Percentiles rank a stretch among this genome's conserved stretches.
Conservation (phyloP, 1,284 basidiomycete genomes). For the Naganishia liquefaciens region DNA sequence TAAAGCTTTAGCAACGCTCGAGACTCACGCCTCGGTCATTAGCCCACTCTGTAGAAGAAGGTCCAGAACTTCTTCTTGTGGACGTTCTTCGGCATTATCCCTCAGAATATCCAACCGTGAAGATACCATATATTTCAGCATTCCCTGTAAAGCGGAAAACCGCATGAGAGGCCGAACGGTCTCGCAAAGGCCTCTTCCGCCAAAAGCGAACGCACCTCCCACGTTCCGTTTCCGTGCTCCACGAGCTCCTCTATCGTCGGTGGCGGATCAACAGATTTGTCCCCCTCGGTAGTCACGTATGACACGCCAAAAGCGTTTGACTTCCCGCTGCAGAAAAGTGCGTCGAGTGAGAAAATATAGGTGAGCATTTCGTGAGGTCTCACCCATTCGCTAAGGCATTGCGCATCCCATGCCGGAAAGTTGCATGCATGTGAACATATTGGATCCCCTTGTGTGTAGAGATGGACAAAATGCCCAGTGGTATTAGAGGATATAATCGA, state of each 20-base stretch:
- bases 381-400: slow-evolving; percentile 94
- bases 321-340: slow-evolving; percentile 64
- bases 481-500: slow-evolving; percentile 59
- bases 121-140: slow-evolving; percentile 98
- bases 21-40: slow-evolving; percentile 62
- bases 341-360: neutral
- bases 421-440: slow-evolving; percentile 65
- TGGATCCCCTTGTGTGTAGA: slow-evolving; percentile 55
- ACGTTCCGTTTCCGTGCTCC: slow-evolving; percentile 81
- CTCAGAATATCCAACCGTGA: slow-evolving; percentile 69
- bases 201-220: slow-evolving; percentile 70
- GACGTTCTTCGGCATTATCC: slow-evolving; percentile 64
- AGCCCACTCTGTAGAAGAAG: slow-evolving; percentile 82
- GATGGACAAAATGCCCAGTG: slow-evolving; percentile 70
- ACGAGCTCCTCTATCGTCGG: slow-evolving; percentile 66
- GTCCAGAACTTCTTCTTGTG: slow-evolving; percentile 69
- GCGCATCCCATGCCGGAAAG: slow-evolving; percentile 76
- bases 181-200: slow-evolving; percentile 14
- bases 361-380: too few relatives aligned
- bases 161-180: slow-evolving; percentile 5
- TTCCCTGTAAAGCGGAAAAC: slow-evolving; percentile 63
- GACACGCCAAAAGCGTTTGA: slow-evolving; percentile 89
- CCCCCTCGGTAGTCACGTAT: slow-evolving; percentile 59
- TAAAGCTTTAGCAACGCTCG: neutral
- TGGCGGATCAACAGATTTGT: slow-evolving; percentile 44